Percentiles rank a stretch among this genome's conserved stretches.
These are phyloP conservation scores for Botrytis aclada DNA, from an alignment of 2,329 filamentous ascomycete species.

Conservation along the genomic window DNA sequence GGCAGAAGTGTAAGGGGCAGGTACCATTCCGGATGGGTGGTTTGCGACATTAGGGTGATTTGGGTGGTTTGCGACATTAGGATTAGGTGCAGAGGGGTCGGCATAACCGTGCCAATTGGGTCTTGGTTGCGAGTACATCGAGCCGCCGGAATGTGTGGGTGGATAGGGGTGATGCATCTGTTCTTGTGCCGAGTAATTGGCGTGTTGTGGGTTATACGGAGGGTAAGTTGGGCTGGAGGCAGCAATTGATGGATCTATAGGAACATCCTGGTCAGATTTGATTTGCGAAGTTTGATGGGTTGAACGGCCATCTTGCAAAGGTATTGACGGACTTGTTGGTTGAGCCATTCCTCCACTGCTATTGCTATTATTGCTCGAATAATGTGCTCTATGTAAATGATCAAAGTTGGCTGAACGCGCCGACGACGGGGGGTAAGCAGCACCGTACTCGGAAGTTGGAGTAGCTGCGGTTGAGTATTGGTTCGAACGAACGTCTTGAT, in stretches of 20 bases:
- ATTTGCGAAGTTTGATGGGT: slow-evolving; percentile 73
- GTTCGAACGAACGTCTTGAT: slow-evolving; percentile 71
- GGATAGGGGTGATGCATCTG: slow-evolving; percentile 80
- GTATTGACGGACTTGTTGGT: slow-evolving; percentile 96
- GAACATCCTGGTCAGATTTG: slow-evolving; percentile 94
- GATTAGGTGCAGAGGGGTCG: slow-evolving; percentile 34
- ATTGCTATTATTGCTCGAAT: slow-evolving; percentile 70
- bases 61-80: not conserved
- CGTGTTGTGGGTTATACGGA: slow-evolving; percentile 69
- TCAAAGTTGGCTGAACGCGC: slow-evolving; percentile 84
- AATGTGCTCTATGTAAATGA: slow-evolving; percentile 81
- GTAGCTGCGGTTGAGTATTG: slow-evolving; percentile 64
- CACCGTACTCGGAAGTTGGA: slow-evolving; percentile 83
- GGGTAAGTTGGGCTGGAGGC: slow-evolving; percentile 89
- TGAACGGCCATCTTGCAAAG: slow-evolving; percentile 71
- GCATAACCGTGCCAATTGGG: slow-evolving; percentile 74
- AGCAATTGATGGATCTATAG: slow-evolving; percentile 98
- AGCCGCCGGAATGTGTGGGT: slow-evolving; percentile 51
- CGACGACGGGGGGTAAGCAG: slow-evolving; percentile 62
- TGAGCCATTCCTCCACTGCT: slow-evolving; percentile 92
- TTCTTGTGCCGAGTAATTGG: slow-evolving; percentile 80
- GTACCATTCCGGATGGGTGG: not conserved
- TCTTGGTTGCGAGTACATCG: slow-evolving; percentile 66
- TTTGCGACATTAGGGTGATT: slow-evolving; percentile 41
- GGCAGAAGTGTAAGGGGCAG: not conserved